Base-by-base conservation (phyloP, 306 rosid species). In the Cajanus cajan region DNA sequence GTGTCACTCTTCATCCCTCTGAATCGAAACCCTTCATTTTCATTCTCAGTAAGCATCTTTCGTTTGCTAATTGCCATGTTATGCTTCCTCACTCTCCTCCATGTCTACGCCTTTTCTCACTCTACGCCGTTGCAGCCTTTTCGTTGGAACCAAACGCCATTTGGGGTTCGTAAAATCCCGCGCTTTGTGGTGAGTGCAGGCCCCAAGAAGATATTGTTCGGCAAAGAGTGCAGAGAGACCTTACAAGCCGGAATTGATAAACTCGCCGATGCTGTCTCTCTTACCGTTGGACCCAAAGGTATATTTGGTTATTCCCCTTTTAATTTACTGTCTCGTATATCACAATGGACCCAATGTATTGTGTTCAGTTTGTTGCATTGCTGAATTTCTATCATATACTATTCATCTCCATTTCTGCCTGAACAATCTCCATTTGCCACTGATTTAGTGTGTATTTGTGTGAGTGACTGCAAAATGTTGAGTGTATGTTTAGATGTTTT, bases 241-340 rank as follows among this genome's bases (percentile, higher is more conserved):
- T 78, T 94, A 43, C 97, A 79, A 79, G 64, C 69, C 24, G 98
- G 98, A 22, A 92, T 94, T 72, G 98, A 94, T 85, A 92, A 94
- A 86, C 92, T 92, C 39, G 97, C 97, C 16, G 97, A 92, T 82
- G 98, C 97, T 57, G 98, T 94, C 33, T 92, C 97, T 76, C 87
- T 94, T n/a, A 94, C 98, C 36, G 69, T 94, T 34, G 98, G 98
- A 76, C 98, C 98, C 67, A 92, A 81, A 92, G 98, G 98, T 94
- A 22, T 74, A 4, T 55, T 24, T 79, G 68, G 21, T 4, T 37
- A 24, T 68, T 22, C 31, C 36, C n/a, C 34, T 14, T 57, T 39
- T 52, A 40, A 12, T 64, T 78, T 62, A 43, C 55, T 61, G 21
- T 81, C 52, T 19, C 37, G 4, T 62, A 12, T 24, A 21, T 9